A percentile compares a stretch with the other conserved stretches of the same genome.
These are phyloP conservation scores for Sordariomycetes sp. DNA, from an alignment of 2,329 filamentous ascomycete species.

Conservation along the genomic window DNA sequence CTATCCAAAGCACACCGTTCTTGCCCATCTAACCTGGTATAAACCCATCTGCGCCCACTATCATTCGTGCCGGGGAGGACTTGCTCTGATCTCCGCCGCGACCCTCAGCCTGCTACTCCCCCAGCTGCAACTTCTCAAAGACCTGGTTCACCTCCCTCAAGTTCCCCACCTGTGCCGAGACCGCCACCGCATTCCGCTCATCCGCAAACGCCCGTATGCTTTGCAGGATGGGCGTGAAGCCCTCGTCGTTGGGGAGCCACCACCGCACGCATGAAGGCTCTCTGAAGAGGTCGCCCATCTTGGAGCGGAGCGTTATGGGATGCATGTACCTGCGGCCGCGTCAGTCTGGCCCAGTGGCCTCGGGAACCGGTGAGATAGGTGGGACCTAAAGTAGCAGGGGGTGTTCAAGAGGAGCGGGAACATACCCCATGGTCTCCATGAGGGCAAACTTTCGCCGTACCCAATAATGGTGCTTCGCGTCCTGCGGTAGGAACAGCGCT, in stretches of 20 bases:
- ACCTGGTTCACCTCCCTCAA: constrained; percentile 66
- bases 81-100: not conserved
- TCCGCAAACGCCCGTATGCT: constrained; percentile 73
- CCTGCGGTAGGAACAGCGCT: constrained; percentile 68
- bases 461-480: constrained; percentile 67
- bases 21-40: not conserved
- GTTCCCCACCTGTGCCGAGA: constrained; percentile 50
- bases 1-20: not conserved
- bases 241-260: constrained; percentile 84
- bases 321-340: constrained; percentile 60
- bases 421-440: constrained; percentile 70
- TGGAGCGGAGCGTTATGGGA: constrained; percentile 59
- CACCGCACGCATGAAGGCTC: constrained; percentile 63
- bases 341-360: constrained; percentile 22
- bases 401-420: not conserved
- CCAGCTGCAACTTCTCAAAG: constrained; percentile 46
- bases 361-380: not conserved
- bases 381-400: not conserved
- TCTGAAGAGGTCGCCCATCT: constrained; percentile 67
- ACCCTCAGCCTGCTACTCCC: not conserved
- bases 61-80: not conserved
- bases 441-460: constrained; percentile 66
- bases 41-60: not conserved
- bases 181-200: constrained; percentile 55
- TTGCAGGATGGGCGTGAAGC: constrained; percentile 61